These are phyloP conservation scores for Mikania micrantha DNA, from an alignment of 129 eudicot genomes.

Conservation along the genomic window DNA sequence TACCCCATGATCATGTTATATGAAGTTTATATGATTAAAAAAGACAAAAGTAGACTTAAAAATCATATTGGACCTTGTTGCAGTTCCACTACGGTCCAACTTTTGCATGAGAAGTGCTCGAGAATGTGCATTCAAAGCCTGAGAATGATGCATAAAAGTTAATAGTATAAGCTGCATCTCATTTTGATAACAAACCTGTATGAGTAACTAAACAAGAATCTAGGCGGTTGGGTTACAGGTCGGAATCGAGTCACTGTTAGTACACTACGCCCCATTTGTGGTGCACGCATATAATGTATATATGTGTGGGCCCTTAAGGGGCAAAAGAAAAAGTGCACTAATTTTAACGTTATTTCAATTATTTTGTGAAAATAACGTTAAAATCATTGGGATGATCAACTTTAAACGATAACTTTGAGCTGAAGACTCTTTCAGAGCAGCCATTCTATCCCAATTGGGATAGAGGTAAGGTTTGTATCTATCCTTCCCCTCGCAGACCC, in stretches of 20 bases:
- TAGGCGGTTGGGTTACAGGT: not conserved
- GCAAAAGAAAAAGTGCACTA: too few relatives aligned
- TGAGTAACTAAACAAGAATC: not conserved
- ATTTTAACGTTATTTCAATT: too few relatives aligned
- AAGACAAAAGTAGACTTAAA: not conserved
- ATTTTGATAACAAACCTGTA: not conserved
- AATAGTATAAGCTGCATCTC: not conserved
- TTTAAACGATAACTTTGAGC: too few relatives aligned
- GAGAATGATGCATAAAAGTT: conserved; percentile 15
- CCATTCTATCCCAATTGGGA: too few relatives aligned
- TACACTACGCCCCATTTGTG: too few relatives aligned
- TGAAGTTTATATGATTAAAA: not conserved
- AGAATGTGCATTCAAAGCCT: conserved; percentile 85
- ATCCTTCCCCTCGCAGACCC: too few relatives aligned
- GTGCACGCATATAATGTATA: too few relatives aligned
- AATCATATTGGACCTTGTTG: conserved; percentile 40
- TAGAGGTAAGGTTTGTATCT: too few relatives aligned
- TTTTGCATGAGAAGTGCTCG: conserved; percentile 92
- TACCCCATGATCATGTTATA: not conserved
- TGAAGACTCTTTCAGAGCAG: too few relatives aligned
- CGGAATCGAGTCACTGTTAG: not conserved
- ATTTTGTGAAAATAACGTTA: too few relatives aligned
- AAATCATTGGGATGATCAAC: too few relatives aligned
- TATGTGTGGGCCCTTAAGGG: too few relatives aligned
- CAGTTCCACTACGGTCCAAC: conserved; percentile 80